Conservation (phyloP, 2,329 filamentous ascomycete genomes). For the Ophiostoma perfectum region DNA sequence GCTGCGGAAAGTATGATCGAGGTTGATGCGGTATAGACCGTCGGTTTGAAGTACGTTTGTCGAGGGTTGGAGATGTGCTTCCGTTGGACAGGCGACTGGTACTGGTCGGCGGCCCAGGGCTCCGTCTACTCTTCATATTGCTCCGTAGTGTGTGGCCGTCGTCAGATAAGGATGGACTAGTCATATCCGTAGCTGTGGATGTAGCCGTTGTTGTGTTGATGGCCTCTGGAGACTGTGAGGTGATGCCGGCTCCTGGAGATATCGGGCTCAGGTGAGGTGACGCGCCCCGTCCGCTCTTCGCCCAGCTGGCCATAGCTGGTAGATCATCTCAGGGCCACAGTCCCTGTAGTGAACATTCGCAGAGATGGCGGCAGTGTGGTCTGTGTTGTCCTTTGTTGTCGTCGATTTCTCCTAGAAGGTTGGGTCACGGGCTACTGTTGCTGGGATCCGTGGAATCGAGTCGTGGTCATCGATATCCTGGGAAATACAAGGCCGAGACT, state of each 20-base stretch:
- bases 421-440: no score
- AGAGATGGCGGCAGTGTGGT: background rate
- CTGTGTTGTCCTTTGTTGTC: no score
- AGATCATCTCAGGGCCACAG: slow-evolving; percentile 23
- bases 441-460: no score
- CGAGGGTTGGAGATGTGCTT: slow-evolving; percentile 12
- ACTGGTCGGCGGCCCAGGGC: background rate
- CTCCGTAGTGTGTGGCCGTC: background rate
- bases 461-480: no score
- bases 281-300: slow-evolving; percentile 24
- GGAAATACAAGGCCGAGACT: no score
- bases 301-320: slow-evolving; percentile 27
- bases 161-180: background rate
- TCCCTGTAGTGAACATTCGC: slow-evolving; percentile 15
- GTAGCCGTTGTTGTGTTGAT: background rate
- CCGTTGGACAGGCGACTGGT: background rate
- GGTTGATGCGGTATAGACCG: background rate
- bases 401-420: no score
- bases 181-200: background rate
- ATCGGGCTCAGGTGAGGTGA: slow-evolving; percentile 18
- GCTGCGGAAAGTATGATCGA: background rate
- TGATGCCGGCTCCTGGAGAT: slow-evolving; percentile 1
- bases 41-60: background rate
- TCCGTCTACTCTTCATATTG: slow-evolving; percentile 1
- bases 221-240: background rate